These are phyloP conservation scores for Emmonsiellopsis sp. DNA, from an alignment of 2,329 filamentous ascomycete species.

Conservation along the genomic window DNA sequence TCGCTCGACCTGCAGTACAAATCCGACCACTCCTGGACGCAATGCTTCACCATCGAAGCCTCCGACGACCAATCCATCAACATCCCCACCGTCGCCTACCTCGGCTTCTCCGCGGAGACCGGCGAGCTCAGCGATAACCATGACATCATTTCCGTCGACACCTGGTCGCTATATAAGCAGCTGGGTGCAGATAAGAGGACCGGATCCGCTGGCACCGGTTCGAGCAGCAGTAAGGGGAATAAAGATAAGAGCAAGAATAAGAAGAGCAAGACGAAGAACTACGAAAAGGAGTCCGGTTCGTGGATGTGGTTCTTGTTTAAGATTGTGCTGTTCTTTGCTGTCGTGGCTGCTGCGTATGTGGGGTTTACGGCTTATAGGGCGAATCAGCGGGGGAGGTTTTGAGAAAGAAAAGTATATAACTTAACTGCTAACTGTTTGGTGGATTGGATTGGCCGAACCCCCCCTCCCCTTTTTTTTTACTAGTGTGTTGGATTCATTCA, in stretches of 20 bases:
- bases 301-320: slow-evolving; percentile 74
- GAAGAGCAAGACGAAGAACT: slow-evolving; percentile 14
- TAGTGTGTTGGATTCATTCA: too few species aligned
- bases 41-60: slow-evolving; percentile 67
- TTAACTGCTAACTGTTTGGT: too few species aligned
- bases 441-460: too few species aligned
- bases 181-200: slow-evolving; percentile 19
- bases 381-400: slow-evolving; percentile 37
- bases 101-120: slow-evolving; percentile 65
- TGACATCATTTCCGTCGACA: slow-evolving; percentile 80
- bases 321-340: slow-evolving; percentile 64
- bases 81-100: slow-evolving; percentile 63
- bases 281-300: slow-evolving; percentile 31
- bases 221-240: slow-evolving; percentile 18
- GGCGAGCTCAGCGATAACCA: slow-evolving; percentile 96
- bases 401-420: slow-evolving; percentile 2
- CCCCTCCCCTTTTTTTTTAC: not conserved
- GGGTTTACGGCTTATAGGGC: slow-evolving; percentile 77
- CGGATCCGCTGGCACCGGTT: slow-evolving; percentile 17
- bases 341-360: slow-evolving; percentile 66
- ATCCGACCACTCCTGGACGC: slow-evolving; percentile 73
- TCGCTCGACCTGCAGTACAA: slow-evolving; percentile 93
- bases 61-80: slow-evolving; percentile 58
- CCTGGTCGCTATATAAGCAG: slow-evolving; percentile 79
- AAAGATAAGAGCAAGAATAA: slow-evolving; percentile 17